phyloP scores from a whole-genome alignment of 805 yeast genomes.

The Candida arabinofermentans region DNA sequence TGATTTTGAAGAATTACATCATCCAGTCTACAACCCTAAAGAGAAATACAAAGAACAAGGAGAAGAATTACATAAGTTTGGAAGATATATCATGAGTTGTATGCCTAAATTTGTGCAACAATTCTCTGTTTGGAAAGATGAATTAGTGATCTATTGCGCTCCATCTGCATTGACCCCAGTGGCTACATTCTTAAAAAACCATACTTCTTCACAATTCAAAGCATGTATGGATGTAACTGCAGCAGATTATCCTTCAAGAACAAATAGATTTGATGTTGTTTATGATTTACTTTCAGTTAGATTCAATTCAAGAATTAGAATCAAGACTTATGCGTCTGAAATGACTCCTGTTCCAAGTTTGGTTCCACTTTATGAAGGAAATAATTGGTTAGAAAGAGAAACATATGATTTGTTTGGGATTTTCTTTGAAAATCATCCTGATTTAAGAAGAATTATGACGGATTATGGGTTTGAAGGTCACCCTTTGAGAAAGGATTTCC shows the following conservation, averaged over 20 bases:
- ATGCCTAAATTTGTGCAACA: conserved; percentile 81
- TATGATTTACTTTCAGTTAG: conserved; percentile 78
- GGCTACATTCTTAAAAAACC: conserved; percentile 65
- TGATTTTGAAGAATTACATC: conserved; percentile 30
- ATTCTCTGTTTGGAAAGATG: conserved; percentile 89
- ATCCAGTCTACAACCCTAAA: conserved; percentile 69
- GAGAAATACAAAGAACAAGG: conserved; percentile 63
- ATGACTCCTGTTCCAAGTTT: conserved; percentile 77
- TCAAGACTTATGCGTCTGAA: conserved; percentile 85
- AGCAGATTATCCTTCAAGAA: conserved; percentile 80
- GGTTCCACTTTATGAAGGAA: conserved; percentile 69
- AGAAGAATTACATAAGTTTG: conserved; percentile 78
- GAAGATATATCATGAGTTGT: conserved; percentile 70
- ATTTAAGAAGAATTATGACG: conserved; percentile 82
- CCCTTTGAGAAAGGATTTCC: conserved; percentile 89
- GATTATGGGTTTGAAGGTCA: conserved; percentile 93
- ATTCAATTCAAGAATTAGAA: conserved; percentile 82
- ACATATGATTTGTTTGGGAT: conserved; percentile 85
- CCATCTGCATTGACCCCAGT: conserved; percentile 76
- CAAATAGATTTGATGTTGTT: conserved; percentile 82
- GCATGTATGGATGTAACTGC: conserved; percentile 78
- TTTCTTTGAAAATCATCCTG: conserved; percentile 87
- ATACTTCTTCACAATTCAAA: conserved; percentile 78
- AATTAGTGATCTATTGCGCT: conserved; percentile 68
- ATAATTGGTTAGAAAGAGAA: conserved; percentile 90